These are phyloP conservation scores for Kodamaea jinghongensis DNA, from an alignment of 805 yeast species.

Conservation along the genomic window DNA sequence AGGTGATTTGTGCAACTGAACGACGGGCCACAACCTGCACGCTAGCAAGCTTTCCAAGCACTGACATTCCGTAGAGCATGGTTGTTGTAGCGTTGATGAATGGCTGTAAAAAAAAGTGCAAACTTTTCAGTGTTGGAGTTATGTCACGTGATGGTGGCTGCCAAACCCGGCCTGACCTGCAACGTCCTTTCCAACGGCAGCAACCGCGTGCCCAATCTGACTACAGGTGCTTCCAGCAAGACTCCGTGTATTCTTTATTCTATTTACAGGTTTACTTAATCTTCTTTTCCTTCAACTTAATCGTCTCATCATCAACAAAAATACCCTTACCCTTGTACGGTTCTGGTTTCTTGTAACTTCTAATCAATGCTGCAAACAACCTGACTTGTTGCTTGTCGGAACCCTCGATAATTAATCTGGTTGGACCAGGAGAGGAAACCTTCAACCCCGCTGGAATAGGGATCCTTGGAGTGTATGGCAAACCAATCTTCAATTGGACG, in stretches of 20 bases:
- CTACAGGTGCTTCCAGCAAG: too few relatives aligned
- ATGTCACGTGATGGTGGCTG: background rate
- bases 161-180: too few relatives aligned
- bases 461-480: constrained; percentile 74
- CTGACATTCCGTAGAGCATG: constrained; percentile 19
- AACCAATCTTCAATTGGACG: constrained; percentile 83
- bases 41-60: constrained; percentile 36
- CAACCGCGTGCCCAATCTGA: too few relatives aligned
- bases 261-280: constrained; percentile 56
- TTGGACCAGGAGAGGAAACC: constrained; percentile 79
- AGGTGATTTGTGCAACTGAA: constrained; percentile 42
- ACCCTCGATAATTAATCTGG: constrained; percentile 83
- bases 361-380: constrained; percentile 82
- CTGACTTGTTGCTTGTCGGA: constrained; percentile 82
- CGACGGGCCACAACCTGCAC: constrained; percentile 24
- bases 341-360: constrained; percentile 92
- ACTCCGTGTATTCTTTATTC: background rate
- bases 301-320: constrained; percentile 86
- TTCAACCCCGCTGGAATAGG: constrained; percentile 73
- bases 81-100: background rate
- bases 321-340: constrained; percentile 99
- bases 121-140: constrained; percentile 1
- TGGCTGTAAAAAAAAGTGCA: constrained; percentile 2
- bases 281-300: constrained; percentile 87
- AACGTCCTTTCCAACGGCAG: too few relatives aligned